Conservation (phyloP, 1,139 yeast species). For the Yamadazyma dendronema region DNA sequence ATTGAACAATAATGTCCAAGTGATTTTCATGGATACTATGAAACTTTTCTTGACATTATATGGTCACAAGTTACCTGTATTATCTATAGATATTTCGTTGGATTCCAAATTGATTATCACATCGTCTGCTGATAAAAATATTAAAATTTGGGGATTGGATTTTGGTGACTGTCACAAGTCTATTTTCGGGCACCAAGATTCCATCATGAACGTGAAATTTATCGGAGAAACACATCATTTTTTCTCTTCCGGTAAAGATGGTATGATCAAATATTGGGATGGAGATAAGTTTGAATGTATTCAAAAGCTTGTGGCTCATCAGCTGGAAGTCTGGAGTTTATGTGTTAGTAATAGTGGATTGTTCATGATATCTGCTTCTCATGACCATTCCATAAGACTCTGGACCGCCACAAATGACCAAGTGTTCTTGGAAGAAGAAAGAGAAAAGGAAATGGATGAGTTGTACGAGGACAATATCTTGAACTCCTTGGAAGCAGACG, state of each 20-base stretch:
- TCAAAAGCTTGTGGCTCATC: constrained; percentile 85
- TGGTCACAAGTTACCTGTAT: constrained; percentile 94
- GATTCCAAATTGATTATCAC: constrained; percentile 88
- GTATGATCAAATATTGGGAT: constrained; percentile 91
- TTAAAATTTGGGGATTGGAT: constrained; percentile 97
- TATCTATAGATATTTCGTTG: constrained; percentile 82
- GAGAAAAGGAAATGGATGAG: constrained; percentile 94
- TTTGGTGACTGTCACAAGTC: constrained; percentile 98
- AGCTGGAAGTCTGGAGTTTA: constrained; percentile 90
- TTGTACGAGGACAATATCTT: constrained; percentile 76
- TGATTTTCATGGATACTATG: constrained; percentile 80
- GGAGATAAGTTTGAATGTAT: constrained; percentile 95
- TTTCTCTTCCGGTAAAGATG: constrained; percentile 89
- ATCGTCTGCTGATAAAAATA: constrained; percentile 94
- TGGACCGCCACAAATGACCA: constrained; percentile 95
- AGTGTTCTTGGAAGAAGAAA: constrained; percentile 91
- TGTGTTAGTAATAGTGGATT: constrained; percentile 73
- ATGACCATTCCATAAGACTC: constrained; percentile 86
- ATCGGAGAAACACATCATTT: constrained; percentile 84
- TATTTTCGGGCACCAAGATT: constrained; percentile 93
- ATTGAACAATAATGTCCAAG: constrained; percentile 90
- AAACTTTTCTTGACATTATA: constrained; percentile 86
- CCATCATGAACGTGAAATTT: constrained; percentile 84
- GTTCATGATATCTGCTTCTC: constrained; percentile 82
- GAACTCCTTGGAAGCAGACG: constrained; percentile 53